Evolutionary conservation across 2,329 filamentous ascomycete species (phyloP), one percentile per base, ranked within the genome.

Genomic region (Scedosporium apiospermum): DNA sequence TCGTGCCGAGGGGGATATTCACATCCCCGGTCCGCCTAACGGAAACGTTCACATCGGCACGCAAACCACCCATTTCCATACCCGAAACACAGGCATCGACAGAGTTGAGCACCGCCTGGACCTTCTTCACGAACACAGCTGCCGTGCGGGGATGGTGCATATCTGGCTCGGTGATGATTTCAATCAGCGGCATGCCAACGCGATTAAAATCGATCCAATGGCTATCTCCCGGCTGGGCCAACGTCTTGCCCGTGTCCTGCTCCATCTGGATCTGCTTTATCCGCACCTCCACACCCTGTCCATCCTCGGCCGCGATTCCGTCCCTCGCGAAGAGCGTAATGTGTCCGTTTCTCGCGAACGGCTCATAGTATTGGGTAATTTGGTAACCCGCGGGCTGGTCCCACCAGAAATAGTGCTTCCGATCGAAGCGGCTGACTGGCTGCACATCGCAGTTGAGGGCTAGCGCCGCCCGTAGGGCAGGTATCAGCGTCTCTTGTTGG

Each of bases 381-480:
- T 99, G 95, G 74, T 99, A 99, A 0, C 95, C 95, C 0, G 91
- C 84, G 0, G 95, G 95, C 74, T 99, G 95, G 74, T 99, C 95
- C 84, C 95, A 96, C 79, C 97, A 96, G 75, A 99, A 98, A 76
- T 99, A 99, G 75, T 99, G 95, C 74, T 99, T 99, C 66, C 95
- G 83, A 74, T 99, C 95, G 76, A 97, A 99, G 62, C 85, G 85
- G 73, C 92, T 96, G 68, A 84, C 81, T 1, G 76, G 79, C 71
- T 96, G 89, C 61, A 98, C 82, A 1, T 86, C 77, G 74, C 95
- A 98, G 63, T 88, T 84, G 55, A 99, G 79, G 0, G 92, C 91
- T 59, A 97, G 77, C 0, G 95, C 93, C 18, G 93, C 93, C 64
- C 95, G 87, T 16, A 99, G 72, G n/a, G 95, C 95, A 3, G 95